Base-by-base conservation (phyloP, 139 green algal genomes). In the Tetratostichococcus sp. region DNA sequence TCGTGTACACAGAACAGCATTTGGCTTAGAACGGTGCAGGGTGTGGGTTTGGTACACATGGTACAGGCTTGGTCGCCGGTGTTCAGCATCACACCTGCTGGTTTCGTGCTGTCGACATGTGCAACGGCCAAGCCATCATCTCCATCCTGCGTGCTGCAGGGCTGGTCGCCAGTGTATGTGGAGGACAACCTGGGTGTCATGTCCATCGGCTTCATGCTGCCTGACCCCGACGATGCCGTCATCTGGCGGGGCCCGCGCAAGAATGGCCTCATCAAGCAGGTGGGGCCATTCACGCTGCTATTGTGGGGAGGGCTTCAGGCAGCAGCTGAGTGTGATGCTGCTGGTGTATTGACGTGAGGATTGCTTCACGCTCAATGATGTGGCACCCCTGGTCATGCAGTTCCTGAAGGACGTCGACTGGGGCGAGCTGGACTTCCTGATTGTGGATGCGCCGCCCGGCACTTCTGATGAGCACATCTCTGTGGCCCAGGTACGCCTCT, bases 391-490 rank as follows among this genome's bases (percentile, higher is more conserved):
- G 39, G 6, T 50, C 39, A 50, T 62, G 50, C 50, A 62, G 50
- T 62, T 62, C 50, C 19, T 98, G 26, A 91, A 92, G 73, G 96
- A 99, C 83, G 93, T 98, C 62, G 73, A 97, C 69, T 99, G 96
- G 96, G 96, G 94, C 8, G 73, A 87, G 0, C 81, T 98, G 62
- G 96, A 99, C 83, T 98, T 93, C 78, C 89, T 99, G 34, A 84
- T 99, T 19, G 91, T 99, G n/a, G 96, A 99, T 74, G 85, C 95
- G 4, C 96, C 96, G 0, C 96, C 96, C 17, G 96, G 96, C 30
- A 99, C 95, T 11, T 92, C 79, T 19, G 96, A 99, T 76, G 96
- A 98, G 82, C 95, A 99, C 88, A 98, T 99, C 77, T 97, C 92
- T 65, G 90, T 97, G n/a, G 90, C 89, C 26, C 93, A 98, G 89